These are phyloP conservation scores for Tilletia indica DNA, from an alignment of 1,284 basidiomycete genomes.

Conservation along the genomic window DNA sequence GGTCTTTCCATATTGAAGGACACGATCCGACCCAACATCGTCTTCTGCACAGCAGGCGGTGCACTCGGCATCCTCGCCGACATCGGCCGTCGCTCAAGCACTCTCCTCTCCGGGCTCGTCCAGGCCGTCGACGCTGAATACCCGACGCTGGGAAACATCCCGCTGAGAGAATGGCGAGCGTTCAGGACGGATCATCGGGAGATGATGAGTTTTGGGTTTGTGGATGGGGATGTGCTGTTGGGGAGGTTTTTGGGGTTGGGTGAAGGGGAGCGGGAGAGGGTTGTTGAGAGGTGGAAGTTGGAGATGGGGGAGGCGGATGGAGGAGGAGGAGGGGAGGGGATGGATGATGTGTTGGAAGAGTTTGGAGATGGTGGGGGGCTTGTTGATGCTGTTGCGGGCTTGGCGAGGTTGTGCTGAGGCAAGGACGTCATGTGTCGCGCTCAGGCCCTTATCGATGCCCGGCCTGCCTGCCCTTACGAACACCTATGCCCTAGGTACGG, in stretches of 20 bases:
- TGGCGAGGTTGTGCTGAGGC: neutral
- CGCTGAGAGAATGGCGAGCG: conserved; percentile 44
- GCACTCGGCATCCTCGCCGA: conserved; percentile 3
- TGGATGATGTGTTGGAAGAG: too few species aligned
- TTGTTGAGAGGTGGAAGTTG: neutral
- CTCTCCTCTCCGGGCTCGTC: neutral
- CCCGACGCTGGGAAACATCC: conserved; percentile 31
- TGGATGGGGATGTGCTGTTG: conserved; percentile 45
- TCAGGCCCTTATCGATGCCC: neutral
- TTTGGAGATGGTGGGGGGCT: neutral
- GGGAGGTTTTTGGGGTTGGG: conserved; percentile 21
- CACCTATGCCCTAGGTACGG: too few species aligned
- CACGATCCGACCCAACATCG: neutral
- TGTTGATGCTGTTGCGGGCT: conserved; percentile 4
- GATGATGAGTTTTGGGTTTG: conserved; percentile 33
- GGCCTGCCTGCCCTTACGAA: too few species aligned
- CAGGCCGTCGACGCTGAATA: neutral
- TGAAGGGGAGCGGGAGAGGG: neutral
- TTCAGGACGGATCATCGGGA: conserved; percentile 51
- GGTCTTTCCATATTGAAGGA: neutral
- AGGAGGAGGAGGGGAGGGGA: neutral
- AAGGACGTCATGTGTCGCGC: neutral
- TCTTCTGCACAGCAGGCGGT: neutral
- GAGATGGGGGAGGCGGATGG: neutral
- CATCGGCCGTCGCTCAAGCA: neutral